A percentile compares a stretch with the other conserved stretches of the same genome.
phyloP scores from a whole-genome alignment of 495 filamentous ascomycete species.

The Sabuloglossum arenarium region DNA sequence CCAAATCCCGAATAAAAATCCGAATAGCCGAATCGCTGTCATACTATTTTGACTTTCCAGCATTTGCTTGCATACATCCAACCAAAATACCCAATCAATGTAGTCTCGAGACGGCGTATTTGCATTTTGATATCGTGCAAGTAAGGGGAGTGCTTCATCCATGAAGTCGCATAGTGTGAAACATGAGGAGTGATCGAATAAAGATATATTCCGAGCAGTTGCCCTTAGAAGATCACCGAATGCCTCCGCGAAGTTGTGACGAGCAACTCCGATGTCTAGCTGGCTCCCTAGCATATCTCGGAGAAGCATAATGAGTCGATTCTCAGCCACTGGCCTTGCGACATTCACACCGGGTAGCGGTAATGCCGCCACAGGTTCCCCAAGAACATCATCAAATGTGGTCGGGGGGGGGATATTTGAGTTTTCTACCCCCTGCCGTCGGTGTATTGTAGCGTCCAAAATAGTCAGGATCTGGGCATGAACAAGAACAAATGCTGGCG shows the following conservation, averaged over 20 bases:
- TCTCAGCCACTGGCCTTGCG: conserved; percentile 73
- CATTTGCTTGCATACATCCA: conserved; percentile 65
- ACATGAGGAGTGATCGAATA: conserved; percentile 76
- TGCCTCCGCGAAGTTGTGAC: conserved; percentile 55
- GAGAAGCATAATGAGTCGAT: conserved; percentile 69
- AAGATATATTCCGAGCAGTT: conserved; percentile 50
- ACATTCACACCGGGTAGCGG: conserved; percentile 45
- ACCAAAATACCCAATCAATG: conserved; percentile 79
- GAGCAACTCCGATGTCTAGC: conserved; percentile 25
- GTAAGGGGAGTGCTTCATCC: conserved; percentile 49
- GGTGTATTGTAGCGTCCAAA: conserved; percentile 71
- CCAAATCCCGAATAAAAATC: conserved; percentile 74
- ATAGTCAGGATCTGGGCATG: conserved; percentile 69
- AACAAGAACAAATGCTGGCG: conserved; percentile 64
- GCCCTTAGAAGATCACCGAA: conserved; percentile 57
- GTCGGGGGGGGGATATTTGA: conserved; percentile 33
- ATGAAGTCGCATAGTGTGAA: conserved; percentile 86
- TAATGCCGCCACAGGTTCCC: conserved; percentile 44
- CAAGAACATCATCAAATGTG: conserved; percentile 52
- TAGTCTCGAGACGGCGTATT: conserved; percentile 19
- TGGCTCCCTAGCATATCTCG: conserved; percentile 60
- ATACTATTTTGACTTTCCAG: conserved; percentile 78
- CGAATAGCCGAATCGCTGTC: conserved; percentile 75
- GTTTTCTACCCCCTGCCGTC: conserved; percentile 21
- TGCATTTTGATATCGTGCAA: conserved; percentile 33